Percentiles rank a stretch among this genome's conserved stretches.
Conservation (phyloP, 2,329 filamentous ascomycete species). For the Colletotrichum sp. region DNA sequence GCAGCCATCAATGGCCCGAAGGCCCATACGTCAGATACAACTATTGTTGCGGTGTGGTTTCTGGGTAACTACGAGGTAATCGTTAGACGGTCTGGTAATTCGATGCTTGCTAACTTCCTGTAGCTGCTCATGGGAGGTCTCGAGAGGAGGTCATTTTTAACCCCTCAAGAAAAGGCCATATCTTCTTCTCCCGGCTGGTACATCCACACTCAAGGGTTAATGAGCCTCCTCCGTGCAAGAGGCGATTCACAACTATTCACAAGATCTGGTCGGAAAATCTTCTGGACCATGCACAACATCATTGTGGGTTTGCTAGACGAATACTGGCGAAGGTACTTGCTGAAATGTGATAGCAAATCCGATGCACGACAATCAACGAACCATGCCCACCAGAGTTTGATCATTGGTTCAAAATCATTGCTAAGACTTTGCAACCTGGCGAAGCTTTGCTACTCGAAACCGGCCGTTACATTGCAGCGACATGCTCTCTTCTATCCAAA, state of each 20-base stretch:
- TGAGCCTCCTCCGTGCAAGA: constrained; percentile 39
- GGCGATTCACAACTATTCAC: constrained; percentile 30
- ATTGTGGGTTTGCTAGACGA: constrained; percentile 32
- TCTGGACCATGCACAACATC: constrained; percentile 44
- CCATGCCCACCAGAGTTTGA: constrained; percentile 39
- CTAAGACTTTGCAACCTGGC: background rate
- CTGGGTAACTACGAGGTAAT: constrained; percentile 43
- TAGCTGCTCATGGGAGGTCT: constrained; percentile 43
- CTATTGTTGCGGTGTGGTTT: constrained; percentile 43
- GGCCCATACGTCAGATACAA: constrained; percentile 35
- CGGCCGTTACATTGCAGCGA: background rate
- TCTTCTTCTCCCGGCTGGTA: constrained; percentile 31
- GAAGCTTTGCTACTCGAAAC: constrained; percentile 3
- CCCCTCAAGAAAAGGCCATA: background rate
- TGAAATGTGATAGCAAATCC: constrained; percentile 36
- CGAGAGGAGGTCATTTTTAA: constrained; percentile 2
- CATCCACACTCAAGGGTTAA: constrained; percentile 38
- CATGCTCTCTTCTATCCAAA: constrained; percentile 3
- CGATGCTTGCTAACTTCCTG: background rate
- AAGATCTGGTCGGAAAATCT: constrained; percentile 31
- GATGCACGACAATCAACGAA: constrained; percentile 34
- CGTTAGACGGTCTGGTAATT: background rate
- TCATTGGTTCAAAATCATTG: constrained; percentile 38
- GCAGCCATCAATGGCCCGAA: constrained; percentile 35
- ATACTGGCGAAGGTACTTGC: background rate